These are phyloP conservation scores for Hymenoscyphus salicellus DNA, from an alignment of 2,329 filamentous ascomycete genomes.

Conservation along the genomic window DNA sequence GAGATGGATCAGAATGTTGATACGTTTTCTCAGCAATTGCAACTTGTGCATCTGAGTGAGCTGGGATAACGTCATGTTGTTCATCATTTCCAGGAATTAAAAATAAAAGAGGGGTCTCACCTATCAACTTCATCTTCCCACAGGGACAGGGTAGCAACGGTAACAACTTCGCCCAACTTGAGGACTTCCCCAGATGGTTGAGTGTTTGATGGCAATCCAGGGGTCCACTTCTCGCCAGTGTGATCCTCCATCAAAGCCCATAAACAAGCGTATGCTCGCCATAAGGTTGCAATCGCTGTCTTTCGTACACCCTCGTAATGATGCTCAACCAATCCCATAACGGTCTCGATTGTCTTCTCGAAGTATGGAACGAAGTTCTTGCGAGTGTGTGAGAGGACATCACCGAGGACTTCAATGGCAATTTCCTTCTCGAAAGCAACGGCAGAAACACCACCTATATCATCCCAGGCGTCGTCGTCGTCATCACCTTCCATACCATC, in stretches of 20 bases:
- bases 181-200: slow-evolving; percentile 75
- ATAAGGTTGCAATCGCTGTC: slow-evolving; percentile 84
- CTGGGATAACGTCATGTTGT: slow-evolving; percentile 87
- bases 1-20: slow-evolving; percentile 46
- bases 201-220: slow-evolving; percentile 79
- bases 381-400: slow-evolving; percentile 85
- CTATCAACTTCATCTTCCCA: slow-evolving; percentile 91
- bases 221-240: slow-evolving; percentile 77
- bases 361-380: slow-evolving; percentile 79
- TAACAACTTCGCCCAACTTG: slow-evolving; percentile 82
- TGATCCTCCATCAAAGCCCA: slow-evolving; percentile 83
- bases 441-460: slow-evolving; percentile 79
- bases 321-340: slow-evolving; percentile 80
- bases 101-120: slow-evolving; percentile 58
- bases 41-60: slow-evolving; percentile 94
- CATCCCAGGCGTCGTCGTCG: slow-evolving; percentile 80
- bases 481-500: slow-evolving; percentile 64
- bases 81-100: slow-evolving; percentile 67
- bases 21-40: slow-evolving; percentile 88
- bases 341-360: slow-evolving; percentile 79
- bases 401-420: slow-evolving; percentile 88
- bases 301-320: slow-evolving; percentile 91
- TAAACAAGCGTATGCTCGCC: slow-evolving; percentile 88
- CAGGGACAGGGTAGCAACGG: slow-evolving; percentile 76
- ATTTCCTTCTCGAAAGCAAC: slow-evolving; percentile 96